Evolutionary conservation across 1,284 basidiomycete species (phyloP).

Genomic region (Tylopilus sp.): DNA sequence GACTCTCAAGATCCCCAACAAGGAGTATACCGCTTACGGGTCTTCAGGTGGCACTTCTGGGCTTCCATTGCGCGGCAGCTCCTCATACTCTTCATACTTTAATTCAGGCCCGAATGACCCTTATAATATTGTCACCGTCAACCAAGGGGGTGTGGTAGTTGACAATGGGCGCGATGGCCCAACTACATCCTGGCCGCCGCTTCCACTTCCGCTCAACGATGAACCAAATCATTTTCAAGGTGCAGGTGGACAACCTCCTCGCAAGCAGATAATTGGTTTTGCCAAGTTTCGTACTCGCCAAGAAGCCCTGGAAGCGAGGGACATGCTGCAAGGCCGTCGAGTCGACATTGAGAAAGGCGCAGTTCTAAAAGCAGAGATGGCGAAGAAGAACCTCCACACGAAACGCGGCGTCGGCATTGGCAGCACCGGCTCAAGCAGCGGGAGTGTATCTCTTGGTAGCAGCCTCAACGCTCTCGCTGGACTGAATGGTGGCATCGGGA

Average conservation of each 20-base stretch:
- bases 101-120: constrained; percentile 63
- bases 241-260: constrained; percentile 46
- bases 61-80: constrained; percentile 32
- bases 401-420: constrained; percentile 73
- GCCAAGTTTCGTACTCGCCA: constrained; percentile 89
- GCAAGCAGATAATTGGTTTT: constrained; percentile 97
- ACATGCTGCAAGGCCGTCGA: constrained; percentile 84
- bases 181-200: constrained; percentile 62
- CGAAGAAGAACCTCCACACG: constrained; percentile 98
- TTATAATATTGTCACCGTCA: constrained; percentile 72
- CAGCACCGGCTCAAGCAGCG: constrained; percentile 22
- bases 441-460: constrained; percentile 25
- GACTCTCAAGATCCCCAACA: constrained; percentile 93
- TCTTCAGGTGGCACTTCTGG: constrained; percentile 38
- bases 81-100: constrained; percentile 33
- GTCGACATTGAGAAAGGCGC: constrained; percentile 94
- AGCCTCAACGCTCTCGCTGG: constrained; percentile 24
- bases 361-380: constrained; percentile 97
- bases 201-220: constrained; percentile 34
- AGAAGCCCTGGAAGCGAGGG: constrained; percentile 85
- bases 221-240: constrained; percentile 39
- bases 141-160: constrained; percentile 71
- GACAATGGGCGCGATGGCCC: constrained; percentile 65
- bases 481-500: constrained; percentile 29
- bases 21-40: constrained; percentile 72